Percentiles rank a stretch among this genome's conserved stretches.
Conservation (phyloP, 192 early-diverging fungal species). For the Thoreauomyces humboldtii region DNA sequence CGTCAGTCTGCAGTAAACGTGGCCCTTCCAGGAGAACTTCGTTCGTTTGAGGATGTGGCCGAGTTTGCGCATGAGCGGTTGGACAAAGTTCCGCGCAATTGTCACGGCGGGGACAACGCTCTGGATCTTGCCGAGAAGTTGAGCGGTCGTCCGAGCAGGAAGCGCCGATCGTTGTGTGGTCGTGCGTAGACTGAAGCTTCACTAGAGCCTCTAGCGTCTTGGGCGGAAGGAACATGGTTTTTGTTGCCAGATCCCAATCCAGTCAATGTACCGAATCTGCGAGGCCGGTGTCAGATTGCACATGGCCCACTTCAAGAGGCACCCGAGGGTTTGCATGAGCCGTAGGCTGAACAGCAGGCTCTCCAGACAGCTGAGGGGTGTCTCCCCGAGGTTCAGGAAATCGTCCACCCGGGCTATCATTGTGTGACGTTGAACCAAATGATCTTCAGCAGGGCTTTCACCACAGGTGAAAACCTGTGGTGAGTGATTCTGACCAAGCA, state of each 20-base stretch:
- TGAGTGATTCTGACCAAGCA: neutral
- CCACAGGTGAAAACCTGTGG: neutral
- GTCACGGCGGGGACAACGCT: neutral
- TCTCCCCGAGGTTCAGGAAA: neutral
- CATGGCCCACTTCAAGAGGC: neutral
- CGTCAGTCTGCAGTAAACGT: too few species aligned
- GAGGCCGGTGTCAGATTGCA: neutral
- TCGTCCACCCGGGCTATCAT: neutral
- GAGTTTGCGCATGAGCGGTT: neutral
- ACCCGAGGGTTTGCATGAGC: neutral
- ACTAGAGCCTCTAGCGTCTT: neutral
- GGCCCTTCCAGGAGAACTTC: neutral
- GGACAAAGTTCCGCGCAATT: neutral
- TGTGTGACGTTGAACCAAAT: neutral
- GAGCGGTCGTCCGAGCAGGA: neutral
- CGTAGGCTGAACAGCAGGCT: neutral
- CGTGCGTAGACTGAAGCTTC: neutral
- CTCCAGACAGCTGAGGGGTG: neutral
- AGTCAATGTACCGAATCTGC: neutral
- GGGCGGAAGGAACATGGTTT: neutral
- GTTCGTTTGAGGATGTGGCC: neutral
- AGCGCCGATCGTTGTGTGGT: neutral
- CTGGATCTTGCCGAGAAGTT: neutral
- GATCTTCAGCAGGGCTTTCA: neutral
- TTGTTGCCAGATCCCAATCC: neutral